A percentile compares a stretch with the other conserved stretches of the same genome.
Conservation (phyloP, 73 alveolate species). For the Uronychia setigera region DNA sequence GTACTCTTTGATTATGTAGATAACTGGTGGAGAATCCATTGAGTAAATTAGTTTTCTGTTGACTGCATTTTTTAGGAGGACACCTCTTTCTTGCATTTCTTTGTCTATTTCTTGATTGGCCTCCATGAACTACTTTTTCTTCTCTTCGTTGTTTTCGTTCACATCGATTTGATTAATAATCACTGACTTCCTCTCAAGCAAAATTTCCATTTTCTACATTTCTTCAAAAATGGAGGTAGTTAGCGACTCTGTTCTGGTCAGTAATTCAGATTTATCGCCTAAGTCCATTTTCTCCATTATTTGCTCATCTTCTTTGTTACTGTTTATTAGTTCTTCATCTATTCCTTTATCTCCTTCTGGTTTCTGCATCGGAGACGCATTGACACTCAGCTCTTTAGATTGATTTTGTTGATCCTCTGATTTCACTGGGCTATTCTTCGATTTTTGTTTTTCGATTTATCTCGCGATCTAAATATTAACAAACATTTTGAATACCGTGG, state of each 20-base stretch:
- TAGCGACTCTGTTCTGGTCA: background rate
- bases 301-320: background rate
- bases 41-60: slow-evolving; percentile 30
- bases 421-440: background rate
- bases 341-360: background rate
- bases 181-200: background rate
- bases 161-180: background rate
- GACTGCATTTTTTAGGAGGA: slow-evolving; percentile 14
- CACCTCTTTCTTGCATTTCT: slow-evolving; percentile 20
- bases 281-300: background rate
- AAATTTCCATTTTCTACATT: background rate
- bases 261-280: background rate
- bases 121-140: background rate
- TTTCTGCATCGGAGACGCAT: background rate
- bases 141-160: background rate
- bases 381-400: background rate
- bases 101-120: slow-evolving; percentile 36
- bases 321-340: background rate
- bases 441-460: slow-evolving; percentile 4
- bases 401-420: background rate
- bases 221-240: background rate
- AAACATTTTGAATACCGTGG: slow-evolving; percentile 8
- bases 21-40: slow-evolving; percentile 23
- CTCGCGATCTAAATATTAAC: slow-evolving; percentile 4
- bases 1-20: slow-evolving; percentile 37